Conservation (phyloP, 345 rosid genomes). For the Lagerstroemia speciosa region DNA sequence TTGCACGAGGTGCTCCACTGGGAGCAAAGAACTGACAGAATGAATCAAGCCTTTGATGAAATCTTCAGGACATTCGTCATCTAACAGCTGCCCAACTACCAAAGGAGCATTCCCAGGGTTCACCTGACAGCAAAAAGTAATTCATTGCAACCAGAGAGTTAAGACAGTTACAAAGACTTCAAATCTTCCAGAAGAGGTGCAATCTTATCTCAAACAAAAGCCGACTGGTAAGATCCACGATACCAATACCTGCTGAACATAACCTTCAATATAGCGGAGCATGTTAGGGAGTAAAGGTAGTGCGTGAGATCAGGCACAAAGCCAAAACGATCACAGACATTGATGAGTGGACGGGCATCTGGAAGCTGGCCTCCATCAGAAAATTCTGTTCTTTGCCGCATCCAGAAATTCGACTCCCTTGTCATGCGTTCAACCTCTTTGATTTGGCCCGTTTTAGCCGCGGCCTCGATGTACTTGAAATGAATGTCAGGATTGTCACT, state of each 20-base stretch:
- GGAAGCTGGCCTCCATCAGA: slow-evolving; percentile 98
- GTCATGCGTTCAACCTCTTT: slow-evolving; percentile 99
- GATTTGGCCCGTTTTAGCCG: slow-evolving; percentile 95
- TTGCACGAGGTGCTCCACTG: slow-evolving; percentile 45
- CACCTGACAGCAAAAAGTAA: slow-evolving; percentile 47
- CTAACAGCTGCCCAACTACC: slow-evolving; percentile 77
- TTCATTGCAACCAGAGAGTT: neutral
- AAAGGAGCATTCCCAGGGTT: slow-evolving; percentile 98
- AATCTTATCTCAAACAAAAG: neutral
- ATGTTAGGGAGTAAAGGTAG: slow-evolving; percentile 79
- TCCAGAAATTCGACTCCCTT: slow-evolving; percentile 94
- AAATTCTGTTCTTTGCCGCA: slow-evolving; percentile 93
- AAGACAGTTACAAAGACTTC: neutral
- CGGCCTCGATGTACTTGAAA: slow-evolving; percentile 97
- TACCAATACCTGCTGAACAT: slow-evolving; percentile 97
- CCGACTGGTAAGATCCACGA: neutral
- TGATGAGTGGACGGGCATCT: slow-evolving; percentile 57
- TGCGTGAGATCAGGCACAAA: slow-evolving; percentile 96
- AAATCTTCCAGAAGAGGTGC: slow-evolving; percentile 10
- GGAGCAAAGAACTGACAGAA: slow-evolving; percentile 55
- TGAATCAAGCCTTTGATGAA: slow-evolving; percentile 96
- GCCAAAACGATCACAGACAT: slow-evolving; percentile 97
- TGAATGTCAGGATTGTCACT: slow-evolving; percentile 99
- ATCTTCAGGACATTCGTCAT: slow-evolving; percentile 98
- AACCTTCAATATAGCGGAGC: slow-evolving; percentile 99